phyloP scores from a whole-genome alignment of 1,139 yeast genomes.

The Kurtzmaniella quercitrusa region DNA sequence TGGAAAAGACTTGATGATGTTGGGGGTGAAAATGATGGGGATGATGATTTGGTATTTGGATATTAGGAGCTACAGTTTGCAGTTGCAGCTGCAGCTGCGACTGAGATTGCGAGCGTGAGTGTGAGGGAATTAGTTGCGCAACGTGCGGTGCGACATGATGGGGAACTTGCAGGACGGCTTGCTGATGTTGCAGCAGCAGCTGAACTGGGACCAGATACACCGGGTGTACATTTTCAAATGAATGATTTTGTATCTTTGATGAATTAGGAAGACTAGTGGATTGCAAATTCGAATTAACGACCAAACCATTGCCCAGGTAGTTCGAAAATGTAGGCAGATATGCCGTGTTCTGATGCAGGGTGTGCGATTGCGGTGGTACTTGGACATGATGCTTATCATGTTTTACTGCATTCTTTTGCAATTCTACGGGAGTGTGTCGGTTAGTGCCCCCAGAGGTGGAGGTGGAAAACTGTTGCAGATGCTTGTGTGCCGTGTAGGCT shows the following conservation, averaged over 20 bases:
- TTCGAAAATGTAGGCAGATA: not conserved
- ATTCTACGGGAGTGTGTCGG: not conserved
- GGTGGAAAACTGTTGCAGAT: constrained; percentile 4
- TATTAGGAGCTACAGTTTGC: not conserved
- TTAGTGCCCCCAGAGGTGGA: not conserved
- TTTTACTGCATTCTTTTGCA: not conserved
- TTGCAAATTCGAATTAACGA: not conserved
- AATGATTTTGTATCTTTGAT: not conserved
- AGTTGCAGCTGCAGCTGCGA: not conserved
- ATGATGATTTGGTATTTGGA: constrained; percentile 1
- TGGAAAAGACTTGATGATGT: constrained; percentile 5
- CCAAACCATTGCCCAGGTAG: not conserved
- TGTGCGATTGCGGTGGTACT: constrained; percentile 4
- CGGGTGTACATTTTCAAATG: not conserved
- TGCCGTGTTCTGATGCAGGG: not conserved
- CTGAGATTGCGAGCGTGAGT: constrained; percentile 1
- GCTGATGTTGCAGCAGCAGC: not conserved
- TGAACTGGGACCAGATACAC: not conserved
- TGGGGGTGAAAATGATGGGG: constrained; percentile 8
- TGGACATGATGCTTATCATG: not conserved
- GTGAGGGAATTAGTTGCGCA: constrained; percentile 1
- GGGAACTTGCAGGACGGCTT: not conserved
- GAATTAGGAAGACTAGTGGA: not conserved
- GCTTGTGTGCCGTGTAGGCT: constrained; percentile 3
- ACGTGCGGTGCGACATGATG: constrained; percentile 1